Percentiles rank a stretch among this genome's conserved stretches.
These are phyloP conservation scores for Rhododendron mucronatum DNA, from an alignment of 148 eudicot species.

Conservation along the genomic window DNA sequence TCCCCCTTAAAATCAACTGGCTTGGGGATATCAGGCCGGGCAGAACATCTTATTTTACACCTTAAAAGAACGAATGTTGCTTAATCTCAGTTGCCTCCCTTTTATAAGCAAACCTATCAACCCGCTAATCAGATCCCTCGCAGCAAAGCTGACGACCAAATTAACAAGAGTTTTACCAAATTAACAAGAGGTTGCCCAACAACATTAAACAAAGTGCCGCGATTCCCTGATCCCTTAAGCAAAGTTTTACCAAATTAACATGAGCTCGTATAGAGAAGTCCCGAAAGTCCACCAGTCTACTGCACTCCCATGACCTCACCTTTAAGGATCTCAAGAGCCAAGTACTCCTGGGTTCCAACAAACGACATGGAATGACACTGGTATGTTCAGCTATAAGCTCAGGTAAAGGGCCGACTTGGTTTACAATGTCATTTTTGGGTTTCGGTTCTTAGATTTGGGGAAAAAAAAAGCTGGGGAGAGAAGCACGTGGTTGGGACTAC, in stretches of 20 bases:
- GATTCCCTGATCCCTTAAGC: conserved; percentile 54
- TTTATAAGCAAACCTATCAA: conserved; percentile 22
- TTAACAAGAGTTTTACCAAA: too few relatives aligned
- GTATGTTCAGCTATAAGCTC: conserved; percentile 63
- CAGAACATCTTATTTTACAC: conserved; percentile 55
- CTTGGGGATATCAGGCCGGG: conserved; percentile 51
- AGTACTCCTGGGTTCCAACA: conserved; percentile 38
- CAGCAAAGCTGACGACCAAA: conserved; percentile 35
- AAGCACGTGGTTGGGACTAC: conserved; percentile 57
- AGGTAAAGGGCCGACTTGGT: conserved; percentile 47
- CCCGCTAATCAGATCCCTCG: conserved; percentile 42
- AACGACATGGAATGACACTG: conserved; percentile 61
- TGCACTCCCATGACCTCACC: conserved; percentile 65
- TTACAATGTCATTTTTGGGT: conserved; percentile 36
- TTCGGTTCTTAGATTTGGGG: conserved; percentile 48
- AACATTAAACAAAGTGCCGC: conserved; percentile 60
- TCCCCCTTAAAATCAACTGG: conserved; percentile 30
- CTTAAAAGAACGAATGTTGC: conserved; percentile 57
- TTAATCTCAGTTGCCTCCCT: conserved; percentile 60
- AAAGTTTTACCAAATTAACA: conserved; percentile 48
- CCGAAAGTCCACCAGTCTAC: conserved; percentile 62
- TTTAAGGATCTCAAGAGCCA: conserved; percentile 32
- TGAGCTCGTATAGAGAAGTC: conserved; percentile 47
- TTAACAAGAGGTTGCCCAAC: conserved; percentile 46
- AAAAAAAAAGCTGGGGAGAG: conserved; percentile 51